Evolutionary conservation across 2,329 filamentous ascomycete species (phyloP).

Genomic region (Aspergillus quadrilineatus): DNA sequence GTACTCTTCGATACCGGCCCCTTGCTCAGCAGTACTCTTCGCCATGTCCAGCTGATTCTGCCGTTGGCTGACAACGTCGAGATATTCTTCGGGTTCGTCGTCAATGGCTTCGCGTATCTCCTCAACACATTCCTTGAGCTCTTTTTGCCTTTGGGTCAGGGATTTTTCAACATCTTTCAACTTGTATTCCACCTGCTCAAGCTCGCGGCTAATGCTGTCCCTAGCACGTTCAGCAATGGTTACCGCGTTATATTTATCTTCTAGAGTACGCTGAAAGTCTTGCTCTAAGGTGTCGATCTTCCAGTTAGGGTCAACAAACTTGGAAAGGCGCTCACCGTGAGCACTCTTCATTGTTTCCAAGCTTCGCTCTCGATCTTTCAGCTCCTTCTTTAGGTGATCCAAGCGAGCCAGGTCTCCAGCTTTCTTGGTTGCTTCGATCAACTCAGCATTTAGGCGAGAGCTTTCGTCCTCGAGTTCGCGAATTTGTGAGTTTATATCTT

Average conservation of each 20-base stretch:
- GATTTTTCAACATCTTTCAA: constrained; percentile 66
- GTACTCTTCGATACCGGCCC: constrained; percentile 67
- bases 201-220: constrained; percentile 68
- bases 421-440: constrained; percentile 76
- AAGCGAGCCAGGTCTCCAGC: constrained; percentile 81
- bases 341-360: constrained; percentile 75
- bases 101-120: constrained; percentile 62
- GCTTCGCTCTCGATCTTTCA: constrained; percentile 69
- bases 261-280: constrained; percentile 65
- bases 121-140: constrained; percentile 61
- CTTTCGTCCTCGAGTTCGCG: constrained; percentile 69
- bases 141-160: constrained; percentile 62
- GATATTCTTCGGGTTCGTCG: constrained; percentile 51
- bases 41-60: constrained; percentile 53
- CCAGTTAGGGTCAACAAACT: constrained; percentile 67
- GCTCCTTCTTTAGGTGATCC: constrained; percentile 77
- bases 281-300: constrained; percentile 66
- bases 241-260: constrained; percentile 58
- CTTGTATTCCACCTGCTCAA: constrained; percentile 74
- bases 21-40: constrained; percentile 67
- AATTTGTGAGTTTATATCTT: constrained; percentile 64
- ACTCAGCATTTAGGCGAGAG: constrained; percentile 72
- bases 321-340: constrained; percentile 68
- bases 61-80: constrained; percentile 52
- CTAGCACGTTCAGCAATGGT: constrained; percentile 67